phyloP scores from a whole-genome alignment of 768 basidiomycete genomes.

The Strobilomyces dryophilus region DNA sequence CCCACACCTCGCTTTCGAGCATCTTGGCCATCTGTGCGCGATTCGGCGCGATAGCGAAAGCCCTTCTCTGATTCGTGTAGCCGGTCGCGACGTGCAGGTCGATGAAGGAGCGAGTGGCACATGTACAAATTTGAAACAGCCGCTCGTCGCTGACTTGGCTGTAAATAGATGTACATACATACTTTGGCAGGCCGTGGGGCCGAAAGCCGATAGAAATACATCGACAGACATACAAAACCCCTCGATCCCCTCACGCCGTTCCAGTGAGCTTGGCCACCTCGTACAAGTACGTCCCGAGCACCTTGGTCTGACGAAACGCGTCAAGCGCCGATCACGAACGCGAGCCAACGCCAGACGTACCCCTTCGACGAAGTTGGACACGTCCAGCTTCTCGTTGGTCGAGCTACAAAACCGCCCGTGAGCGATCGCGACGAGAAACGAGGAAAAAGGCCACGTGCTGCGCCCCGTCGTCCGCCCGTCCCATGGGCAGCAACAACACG shows the following conservation, averaged over 20 bases:
- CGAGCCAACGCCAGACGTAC: conserved; percentile 38
- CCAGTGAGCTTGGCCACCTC: conserved; percentile 21
- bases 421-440: neutral
- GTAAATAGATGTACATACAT: neutral
- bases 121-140: neutral
- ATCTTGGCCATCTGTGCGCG: conserved; percentile 10
- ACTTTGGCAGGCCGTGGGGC: no score
- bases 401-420: conserved; percentile 45
- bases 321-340: conserved; percentile 1
- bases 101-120: neutral
- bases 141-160: conserved; percentile 23
- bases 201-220: no score
- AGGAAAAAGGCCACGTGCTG: conserved; percentile 49
- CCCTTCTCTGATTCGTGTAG: no score
- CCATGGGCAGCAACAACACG: conserved; percentile 88
- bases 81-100: neutral
- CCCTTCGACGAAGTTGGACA: conserved; percentile 83
- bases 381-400: conserved; percentile 93
- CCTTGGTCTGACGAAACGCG: conserved; percentile 24
- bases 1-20: conserved; percentile 15
- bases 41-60: neutral
- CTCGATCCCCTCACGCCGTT: conserved; percentile 7
- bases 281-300: conserved; percentile 31
- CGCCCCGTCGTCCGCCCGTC: conserved; percentile 90
- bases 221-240: neutral